Evolutionary conservation across 2,329 filamentous ascomycete species (phyloP).

Genomic region (Penicillium sp.): DNA sequence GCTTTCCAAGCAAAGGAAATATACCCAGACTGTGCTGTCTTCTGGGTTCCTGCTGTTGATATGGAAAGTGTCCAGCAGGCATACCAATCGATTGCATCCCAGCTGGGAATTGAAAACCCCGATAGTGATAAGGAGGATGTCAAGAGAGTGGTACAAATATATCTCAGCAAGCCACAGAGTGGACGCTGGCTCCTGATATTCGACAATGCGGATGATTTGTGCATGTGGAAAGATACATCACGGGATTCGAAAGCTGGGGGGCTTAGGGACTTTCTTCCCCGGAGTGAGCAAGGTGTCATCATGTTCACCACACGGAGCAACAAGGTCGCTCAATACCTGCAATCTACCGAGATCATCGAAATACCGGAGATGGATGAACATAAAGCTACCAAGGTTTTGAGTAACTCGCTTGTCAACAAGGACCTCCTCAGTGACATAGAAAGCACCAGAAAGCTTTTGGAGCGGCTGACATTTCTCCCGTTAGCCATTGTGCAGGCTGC

Average conservation of each 20-base stretch:
- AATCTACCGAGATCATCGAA: conserved; percentile 13
- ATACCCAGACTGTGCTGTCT: conserved; percentile 20
- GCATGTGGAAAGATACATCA: conserved; percentile 12
- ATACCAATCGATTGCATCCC: conserved; percentile 18
- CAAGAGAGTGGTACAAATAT: conserved; percentile 6
- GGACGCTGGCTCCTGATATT: conserved; percentile 27
- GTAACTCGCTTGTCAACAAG: conserved; percentile 13
- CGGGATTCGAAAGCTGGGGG: neutral
- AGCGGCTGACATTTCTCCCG: conserved; percentile 25
- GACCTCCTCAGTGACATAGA: conserved; percentile 13
- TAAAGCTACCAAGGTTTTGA: conserved; percentile 12
- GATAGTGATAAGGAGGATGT: conserved; percentile 5
- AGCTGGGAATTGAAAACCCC: conserved; percentile 2
- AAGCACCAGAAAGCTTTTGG: conserved; percentile 11
- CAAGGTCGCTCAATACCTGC: conserved; percentile 17
- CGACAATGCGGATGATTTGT: conserved; percentile 29
- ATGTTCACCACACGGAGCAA: conserved; percentile 31
- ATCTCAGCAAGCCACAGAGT: conserved; percentile 11
- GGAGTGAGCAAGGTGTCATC: conserved; percentile 20
- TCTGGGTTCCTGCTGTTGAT: conserved; percentile 28
- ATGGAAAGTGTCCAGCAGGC: conserved; percentile 21
- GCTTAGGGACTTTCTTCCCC: conserved; percentile 15
- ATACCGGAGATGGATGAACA: conserved; percentile 15
- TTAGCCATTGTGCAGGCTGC: conserved; percentile 31
- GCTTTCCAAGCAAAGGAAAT: conserved; percentile 19